Evolutionary conservation across 805 yeast species (phyloP).

Genomic region (Cyberlindnera euphorbiae): DNA sequence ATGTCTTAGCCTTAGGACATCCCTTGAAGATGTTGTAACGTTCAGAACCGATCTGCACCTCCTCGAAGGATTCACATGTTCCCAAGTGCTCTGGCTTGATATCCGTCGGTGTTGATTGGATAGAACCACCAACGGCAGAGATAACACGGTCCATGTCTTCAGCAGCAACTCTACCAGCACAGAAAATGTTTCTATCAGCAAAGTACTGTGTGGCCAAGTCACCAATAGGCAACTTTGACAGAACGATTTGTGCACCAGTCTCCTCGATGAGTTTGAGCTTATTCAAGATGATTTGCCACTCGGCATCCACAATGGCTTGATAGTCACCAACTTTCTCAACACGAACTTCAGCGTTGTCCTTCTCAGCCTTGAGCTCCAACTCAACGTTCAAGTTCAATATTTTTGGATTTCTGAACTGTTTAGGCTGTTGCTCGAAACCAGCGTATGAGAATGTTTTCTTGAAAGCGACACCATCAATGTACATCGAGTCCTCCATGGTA

Average conservation of each 20-base stretch:
- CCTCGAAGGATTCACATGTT: conserved; percentile 82
- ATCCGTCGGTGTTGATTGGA: conserved; percentile 75
- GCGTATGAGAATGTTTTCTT: conserved; percentile 97
- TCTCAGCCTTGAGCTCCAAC: conserved; percentile 94
- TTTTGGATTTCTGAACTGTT: conserved; percentile 72
- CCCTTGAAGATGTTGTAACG: conserved; percentile 92
- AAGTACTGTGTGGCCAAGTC: conserved; percentile 98
- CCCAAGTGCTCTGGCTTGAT: conserved; percentile 72
- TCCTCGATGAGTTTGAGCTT: conserved; percentile 78
- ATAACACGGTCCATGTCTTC: conserved; percentile 93
- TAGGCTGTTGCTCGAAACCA: conserved; percentile 98
- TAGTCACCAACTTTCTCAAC: conserved; percentile 91
- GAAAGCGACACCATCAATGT: conserved; percentile 93
- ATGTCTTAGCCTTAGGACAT: conserved; percentile 87
- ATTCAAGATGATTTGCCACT: conserved; percentile 88
- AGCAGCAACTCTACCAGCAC: conserved; percentile 90
- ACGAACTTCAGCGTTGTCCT: conserved; percentile 97
- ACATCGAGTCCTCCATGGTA: conserved; percentile 86
- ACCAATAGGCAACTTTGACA: conserved; percentile 94
- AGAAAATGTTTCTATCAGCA: conserved; percentile 92
- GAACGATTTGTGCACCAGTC: conserved; percentile 88
- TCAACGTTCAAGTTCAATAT: conserved; percentile 85
- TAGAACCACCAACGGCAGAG: conserved; percentile 88
- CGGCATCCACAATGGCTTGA: conserved; percentile 98
- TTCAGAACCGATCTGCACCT: conserved; percentile 92